phyloP scores from a whole-genome alignment of 2,329 filamentous ascomycete species.

The Aureobasidium pullulans region DNA sequence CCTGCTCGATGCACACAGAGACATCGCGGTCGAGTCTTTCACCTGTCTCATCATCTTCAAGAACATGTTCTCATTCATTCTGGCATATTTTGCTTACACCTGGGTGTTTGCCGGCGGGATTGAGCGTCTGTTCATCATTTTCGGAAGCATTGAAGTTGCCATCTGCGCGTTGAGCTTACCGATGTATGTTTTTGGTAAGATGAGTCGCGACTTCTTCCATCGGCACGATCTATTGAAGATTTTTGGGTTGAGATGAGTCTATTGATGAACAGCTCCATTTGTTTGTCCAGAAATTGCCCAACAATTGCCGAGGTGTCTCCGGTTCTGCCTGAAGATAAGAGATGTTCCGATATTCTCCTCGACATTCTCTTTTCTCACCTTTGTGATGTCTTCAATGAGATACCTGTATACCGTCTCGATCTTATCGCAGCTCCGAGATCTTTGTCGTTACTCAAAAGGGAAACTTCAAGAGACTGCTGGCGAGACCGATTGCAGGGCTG shows the following conservation, averaged over 20 bases:
- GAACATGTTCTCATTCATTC: slow-evolving; percentile 81
- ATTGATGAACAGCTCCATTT: background rate
- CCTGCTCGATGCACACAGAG: slow-evolving; percentile 84
- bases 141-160: slow-evolving; percentile 69
- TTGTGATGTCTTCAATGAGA: background rate
- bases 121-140: slow-evolving; percentile 60
- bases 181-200: slow-evolving; percentile 72
- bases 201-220: slow-evolving; percentile 65
- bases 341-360: background rate
- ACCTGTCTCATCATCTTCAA: slow-evolving; percentile 90
- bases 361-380: background rate
- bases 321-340: too few species aligned
- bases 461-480: background rate
- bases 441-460: background rate
- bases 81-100: slow-evolving; percentile 77
- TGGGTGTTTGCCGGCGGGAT: slow-evolving; percentile 63
- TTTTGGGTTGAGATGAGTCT: slow-evolving; percentile 29
- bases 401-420: background rate
- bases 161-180: slow-evolving; percentile 70
- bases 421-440: background rate
- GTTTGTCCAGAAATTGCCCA: background rate
- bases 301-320: too few species aligned
- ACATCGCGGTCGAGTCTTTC: slow-evolving; percentile 79
- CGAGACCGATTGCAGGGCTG: background rate
- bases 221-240: slow-evolving; percentile 62